Evolutionary conservation across 192 early-diverging fungal species (phyloP).

Genomic region (Umbelopsis vinacea): DNA sequence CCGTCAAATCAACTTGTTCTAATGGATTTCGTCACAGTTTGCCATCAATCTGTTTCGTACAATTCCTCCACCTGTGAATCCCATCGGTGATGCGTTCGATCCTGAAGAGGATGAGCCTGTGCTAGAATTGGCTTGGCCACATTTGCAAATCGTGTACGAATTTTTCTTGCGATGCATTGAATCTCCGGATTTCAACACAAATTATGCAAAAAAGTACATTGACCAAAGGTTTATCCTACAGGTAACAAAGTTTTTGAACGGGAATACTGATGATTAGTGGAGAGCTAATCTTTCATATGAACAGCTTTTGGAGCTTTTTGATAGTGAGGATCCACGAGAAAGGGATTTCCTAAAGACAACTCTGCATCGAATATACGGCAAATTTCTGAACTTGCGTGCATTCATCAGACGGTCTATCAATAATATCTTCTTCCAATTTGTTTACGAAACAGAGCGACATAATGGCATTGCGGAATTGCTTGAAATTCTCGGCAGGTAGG

Average conservation of each 20-base stretch:
- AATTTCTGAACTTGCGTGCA: constrained; percentile 95
- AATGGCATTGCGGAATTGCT: constrained; percentile 98
- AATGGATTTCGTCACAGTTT: constrained; percentile 60
- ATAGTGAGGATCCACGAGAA: constrained; percentile 98
- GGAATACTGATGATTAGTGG: neutral
- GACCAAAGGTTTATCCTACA: constrained; percentile 94
- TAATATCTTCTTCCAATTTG: constrained; percentile 98
- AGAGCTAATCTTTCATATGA: constrained; percentile 3
- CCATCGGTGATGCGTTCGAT: constrained; percentile 95
- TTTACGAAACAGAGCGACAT: constrained; percentile 96
- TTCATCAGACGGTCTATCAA: constrained; percentile 98
- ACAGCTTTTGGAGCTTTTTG: constrained; percentile 96
- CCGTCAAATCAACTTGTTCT: neutral
- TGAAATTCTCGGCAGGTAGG: constrained; percentile 95
- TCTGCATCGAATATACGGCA: constrained; percentile 97
- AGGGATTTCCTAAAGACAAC: constrained; percentile 99
- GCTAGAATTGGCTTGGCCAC: constrained; percentile 96
- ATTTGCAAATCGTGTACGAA: constrained; percentile 97
- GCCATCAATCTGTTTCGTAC: constrained; percentile 94
- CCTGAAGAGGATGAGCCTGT: constrained; percentile 99
- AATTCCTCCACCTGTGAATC: constrained; percentile 94
- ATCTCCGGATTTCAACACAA: constrained; percentile 96
- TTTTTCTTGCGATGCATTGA: constrained; percentile 99
- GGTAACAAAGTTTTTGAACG: constrained; percentile 46
- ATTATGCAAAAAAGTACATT: constrained; percentile 95